phyloP scores from a whole-genome alignment of 2,329 filamentous ascomycete genomes.

The Calonectria pteridis region DNA sequence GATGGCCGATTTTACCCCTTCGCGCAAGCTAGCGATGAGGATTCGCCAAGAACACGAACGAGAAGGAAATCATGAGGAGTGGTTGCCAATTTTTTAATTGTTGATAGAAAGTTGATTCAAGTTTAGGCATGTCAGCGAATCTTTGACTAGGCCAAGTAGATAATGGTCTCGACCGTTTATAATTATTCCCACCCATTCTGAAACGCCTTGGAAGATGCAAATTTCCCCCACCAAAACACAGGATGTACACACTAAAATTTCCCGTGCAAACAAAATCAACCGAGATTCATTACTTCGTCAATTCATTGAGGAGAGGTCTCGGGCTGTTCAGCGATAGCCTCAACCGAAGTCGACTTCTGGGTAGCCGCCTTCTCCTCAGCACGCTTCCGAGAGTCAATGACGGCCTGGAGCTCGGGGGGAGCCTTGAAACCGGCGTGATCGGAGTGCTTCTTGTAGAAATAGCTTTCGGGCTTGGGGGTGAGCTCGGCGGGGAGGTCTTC shows the following conservation, averaged over 20 bases:
- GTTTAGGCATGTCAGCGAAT: conserved; percentile 7
- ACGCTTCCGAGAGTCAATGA: conserved; percentile 68
- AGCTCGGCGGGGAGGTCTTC: conserved; percentile 80
- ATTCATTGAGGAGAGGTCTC: conserved; percentile 45
- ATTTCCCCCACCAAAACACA: conserved; percentile 30
- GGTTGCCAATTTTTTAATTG: conserved; percentile 2
- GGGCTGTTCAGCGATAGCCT: conserved; percentile 33
- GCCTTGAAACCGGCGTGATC: conserved; percentile 87
- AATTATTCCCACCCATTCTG: conserved; percentile 35
- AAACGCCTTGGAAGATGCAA: conserved; percentile 47
- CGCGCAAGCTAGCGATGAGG: neutral
- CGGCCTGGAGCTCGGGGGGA: conserved; percentile 69
- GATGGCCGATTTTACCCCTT: neutral
- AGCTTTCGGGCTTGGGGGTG: conserved; percentile 76
- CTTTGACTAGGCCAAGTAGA: conserved; percentile 16
- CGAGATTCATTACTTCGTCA: conserved; percentile 21
- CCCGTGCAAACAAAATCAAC: conserved; percentile 30
- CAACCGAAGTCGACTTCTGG: conserved; percentile 38
- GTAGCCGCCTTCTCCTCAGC: conserved; percentile 52
- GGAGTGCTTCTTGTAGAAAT: conserved; percentile 90
- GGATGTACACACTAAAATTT: conserved; percentile 29
- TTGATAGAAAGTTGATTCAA: conserved; percentile 12
- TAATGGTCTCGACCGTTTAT: conserved; percentile 23
- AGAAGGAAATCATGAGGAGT: conserved; percentile 10
- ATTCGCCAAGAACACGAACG: neutral